Percentiles rank a stretch among this genome's conserved stretches.
These are phyloP conservation scores for Pisolithus microcarpus DNA, from an alignment of 768 basidiomycete species.

Conservation along the genomic window DNA sequence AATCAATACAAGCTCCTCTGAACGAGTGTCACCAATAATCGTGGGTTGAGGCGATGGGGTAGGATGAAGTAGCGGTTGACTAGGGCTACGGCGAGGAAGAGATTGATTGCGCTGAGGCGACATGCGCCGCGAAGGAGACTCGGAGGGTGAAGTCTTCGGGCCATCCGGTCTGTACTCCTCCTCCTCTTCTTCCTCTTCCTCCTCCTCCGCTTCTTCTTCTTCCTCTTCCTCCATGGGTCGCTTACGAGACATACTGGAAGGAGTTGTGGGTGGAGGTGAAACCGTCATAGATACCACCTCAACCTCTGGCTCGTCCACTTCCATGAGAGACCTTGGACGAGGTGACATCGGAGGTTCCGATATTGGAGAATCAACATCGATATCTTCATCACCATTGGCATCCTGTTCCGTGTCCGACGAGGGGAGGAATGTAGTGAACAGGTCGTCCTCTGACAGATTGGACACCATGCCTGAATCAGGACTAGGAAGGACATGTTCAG, in stretches of 20 bases:
- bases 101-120: slow-evolving; percentile 13
- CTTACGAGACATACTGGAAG: slow-evolving; percentile 6
- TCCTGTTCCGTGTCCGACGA: slow-evolving; percentile 5
- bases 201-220: slow-evolving; percentile 4
- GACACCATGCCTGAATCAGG: slow-evolving; percentile 36
- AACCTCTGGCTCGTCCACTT: slow-evolving; percentile 5
- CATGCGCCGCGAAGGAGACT: slow-evolving; percentile 12
- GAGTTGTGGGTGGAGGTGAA: slow-evolving; percentile 11
- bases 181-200: slow-evolving; percentile 6
- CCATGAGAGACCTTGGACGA: slow-evolving; percentile 16
- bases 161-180: neutral
- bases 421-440: slow-evolving; percentile 16
- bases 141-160: slow-evolving; percentile 7
- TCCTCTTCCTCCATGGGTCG: slow-evolving; percentile 7
- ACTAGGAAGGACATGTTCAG: slow-evolving; percentile 20
- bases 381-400: slow-evolving; percentile 5
- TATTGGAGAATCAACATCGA: slow-evolving; percentile 26
- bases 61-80: slow-evolving; percentile 5
- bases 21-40: neutral
- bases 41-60: slow-evolving; percentile 6
- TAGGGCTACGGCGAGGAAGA: slow-evolving; percentile 14
- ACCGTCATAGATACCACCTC: slow-evolving; percentile 9
- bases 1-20: neutral
- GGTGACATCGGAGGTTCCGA: slow-evolving; percentile 28
- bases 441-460: slow-evolving; percentile 29